These are phyloP conservation scores for Polychytrium aggregatum DNA, from an alignment of 192 early-diverging fungal species.

Conservation along the genomic window DNA sequence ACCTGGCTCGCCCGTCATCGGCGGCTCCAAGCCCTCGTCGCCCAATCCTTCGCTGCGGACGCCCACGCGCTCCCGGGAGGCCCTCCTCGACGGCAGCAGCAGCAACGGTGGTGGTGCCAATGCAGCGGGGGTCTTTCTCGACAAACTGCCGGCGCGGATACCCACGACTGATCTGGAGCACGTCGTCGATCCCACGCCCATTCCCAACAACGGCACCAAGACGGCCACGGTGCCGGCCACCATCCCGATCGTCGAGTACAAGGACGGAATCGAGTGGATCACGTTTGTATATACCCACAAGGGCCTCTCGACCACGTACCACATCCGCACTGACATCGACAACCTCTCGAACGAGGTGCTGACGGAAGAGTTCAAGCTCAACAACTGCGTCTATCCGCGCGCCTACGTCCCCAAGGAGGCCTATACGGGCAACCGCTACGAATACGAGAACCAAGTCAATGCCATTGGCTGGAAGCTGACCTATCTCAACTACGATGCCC, in stretches of 20 bases:
- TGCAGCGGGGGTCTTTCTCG: too few relatives aligned
- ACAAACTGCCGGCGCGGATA: conserved; percentile 4
- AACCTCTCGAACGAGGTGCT: conserved; percentile 27
- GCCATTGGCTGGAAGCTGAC: conserved; percentile 75
- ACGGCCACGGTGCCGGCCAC: conserved; percentile 5
- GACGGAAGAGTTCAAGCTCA: conserved; percentile 45
- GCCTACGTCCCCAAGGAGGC: conserved; percentile 47
- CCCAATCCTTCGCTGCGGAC: too few relatives aligned
- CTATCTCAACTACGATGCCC: conserved; percentile 55
- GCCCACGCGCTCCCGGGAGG: too few relatives aligned
- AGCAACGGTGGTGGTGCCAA: too few relatives aligned
- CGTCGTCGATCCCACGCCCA: too few relatives aligned
- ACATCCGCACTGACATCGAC: conserved; percentile 66
- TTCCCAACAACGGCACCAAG: too few relatives aligned
- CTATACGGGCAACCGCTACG: conserved; percentile 72
- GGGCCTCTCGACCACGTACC: conserved; percentile 45
- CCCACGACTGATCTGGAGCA: too few relatives aligned
- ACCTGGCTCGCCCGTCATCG: too few relatives aligned
- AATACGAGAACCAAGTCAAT: conserved; percentile 80
- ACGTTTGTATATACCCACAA: conserved; percentile 58
- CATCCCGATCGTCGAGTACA: conserved; percentile 7
- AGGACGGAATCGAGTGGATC: conserved; percentile 56
- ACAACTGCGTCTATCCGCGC: conserved; percentile 77
- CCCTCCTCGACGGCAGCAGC: too few relatives aligned
- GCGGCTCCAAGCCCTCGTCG: too few relatives aligned